A percentile compares a stretch with the other conserved stretches of the same genome.
Conservation (phyloP, 2,329 filamentous ascomycete genomes). For the Bretziella fagacearum region DNA sequence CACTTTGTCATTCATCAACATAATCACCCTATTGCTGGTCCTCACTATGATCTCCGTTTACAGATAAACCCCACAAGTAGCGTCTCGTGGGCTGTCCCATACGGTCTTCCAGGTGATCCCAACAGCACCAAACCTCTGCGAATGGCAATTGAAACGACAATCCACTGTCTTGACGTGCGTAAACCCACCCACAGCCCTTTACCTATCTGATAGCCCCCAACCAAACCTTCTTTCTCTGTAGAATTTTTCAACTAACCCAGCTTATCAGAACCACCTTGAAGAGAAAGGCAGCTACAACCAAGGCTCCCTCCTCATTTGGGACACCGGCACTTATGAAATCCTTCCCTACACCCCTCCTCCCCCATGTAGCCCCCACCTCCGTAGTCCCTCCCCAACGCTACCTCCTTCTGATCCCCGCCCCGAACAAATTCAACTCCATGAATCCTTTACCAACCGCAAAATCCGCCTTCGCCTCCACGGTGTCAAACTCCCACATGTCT, state of each 20-base stretch:
- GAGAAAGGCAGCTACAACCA: slow-evolving; percentile 38
- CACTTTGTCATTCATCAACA: slow-evolving; percentile 60
- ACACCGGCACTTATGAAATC: slow-evolving; percentile 41
- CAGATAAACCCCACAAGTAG: slow-evolving; percentile 53
- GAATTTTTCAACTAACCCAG: not conserved
- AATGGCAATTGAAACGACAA: slow-evolving; percentile 44
- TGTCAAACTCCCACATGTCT: slow-evolving; percentile 32
- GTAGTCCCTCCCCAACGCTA: slow-evolving; percentile 15
- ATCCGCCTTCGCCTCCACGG: slow-evolving; percentile 40
- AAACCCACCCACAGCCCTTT: too few relatives aligned
- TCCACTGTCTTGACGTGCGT: slow-evolving; percentile 42
- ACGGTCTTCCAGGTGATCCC: slow-evolving; percentile 40
- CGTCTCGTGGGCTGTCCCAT: slow-evolving; percentile 48
- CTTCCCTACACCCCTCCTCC: slow-evolving; percentile 24
- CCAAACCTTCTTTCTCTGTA: too few relatives aligned
- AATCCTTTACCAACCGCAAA: slow-evolving; percentile 37
- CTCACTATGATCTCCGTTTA: slow-evolving; percentile 51
- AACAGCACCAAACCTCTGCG: slow-evolving; percentile 37
- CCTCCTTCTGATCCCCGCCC: slow-evolving; percentile 19
- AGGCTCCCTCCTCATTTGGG: slow-evolving; percentile 45
- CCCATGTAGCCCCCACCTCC: slow-evolving; percentile 21
- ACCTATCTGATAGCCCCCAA: too few relatives aligned
- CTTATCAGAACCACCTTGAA: slow-evolving; percentile 38
- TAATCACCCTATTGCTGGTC: slow-evolving; percentile 51
- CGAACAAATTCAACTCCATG: slow-evolving; percentile 31